Evolutionary conservation across 352 stramenopile genomes (phyloP), one percentile per base, ranked within the genome.

Genomic region (Detonula confervacea): DNA sequence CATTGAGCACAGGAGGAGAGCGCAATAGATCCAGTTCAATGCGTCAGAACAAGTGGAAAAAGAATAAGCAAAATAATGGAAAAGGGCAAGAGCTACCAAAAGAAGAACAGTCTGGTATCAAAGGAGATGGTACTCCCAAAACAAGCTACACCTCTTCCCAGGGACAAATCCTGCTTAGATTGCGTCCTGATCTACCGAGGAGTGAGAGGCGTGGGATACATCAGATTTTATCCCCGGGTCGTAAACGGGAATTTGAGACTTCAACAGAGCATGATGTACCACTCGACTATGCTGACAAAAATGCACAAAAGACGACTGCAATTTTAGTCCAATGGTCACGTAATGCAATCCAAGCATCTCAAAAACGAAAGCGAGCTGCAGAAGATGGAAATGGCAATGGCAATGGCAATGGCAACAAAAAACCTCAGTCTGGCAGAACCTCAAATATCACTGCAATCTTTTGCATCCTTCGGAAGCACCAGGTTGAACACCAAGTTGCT

Each of bases 401-500:
- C 16, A 79, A n/a, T n/a, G n/a, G 22, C 33, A 57, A 47, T n/a
- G 2, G 20, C 49, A 5, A 55, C 24, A 25, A 12, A 63, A 20
- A 49, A 67, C n/a, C n/a, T n/a, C n/a, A n/a, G n/a, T n/a, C n/a
- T n/a, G n/a, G n/a, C n/a, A 46, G 11, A 24, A 51, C 46, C 12
- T 20, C 29, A n/a, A 33, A 80, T 39, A 60, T 64, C 6, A 77
- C 83, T 72, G 30, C 74, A 25, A 69, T 61, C 16, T 67, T 92
- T 9, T 90, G 73, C 51, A 81, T 92, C 18, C 30, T 94, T 5
- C 83, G 87, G 52, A 94, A 94, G 27, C 54, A 69, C 20, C 76
- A 89, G 63, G 73, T 77, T 27, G 89, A 94, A 52, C 89, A 94
- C 73, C 65, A 91, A 27, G 73, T 80, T 18, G 78, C 80, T 16